These are phyloP conservation scores for Pilasporangium apinafurcum DNA, from an alignment of 352 stramenopile species.

Conservation along the genomic window DNA sequence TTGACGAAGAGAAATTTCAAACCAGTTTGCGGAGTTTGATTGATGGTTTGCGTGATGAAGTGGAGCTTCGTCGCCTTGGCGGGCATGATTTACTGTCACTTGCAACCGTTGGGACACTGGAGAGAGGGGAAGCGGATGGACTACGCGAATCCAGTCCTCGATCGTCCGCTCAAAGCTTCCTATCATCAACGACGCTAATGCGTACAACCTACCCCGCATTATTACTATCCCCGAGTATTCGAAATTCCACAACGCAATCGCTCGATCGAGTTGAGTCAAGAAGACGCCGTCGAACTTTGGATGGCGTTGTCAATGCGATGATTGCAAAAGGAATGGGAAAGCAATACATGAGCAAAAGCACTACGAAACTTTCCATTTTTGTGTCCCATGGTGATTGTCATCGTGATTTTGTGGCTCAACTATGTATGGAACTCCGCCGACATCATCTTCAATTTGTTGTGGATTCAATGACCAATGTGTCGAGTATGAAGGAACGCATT, in stretches of 20 bases:
- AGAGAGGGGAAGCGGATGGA: constrained; percentile 8
- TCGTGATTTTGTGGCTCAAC: constrained; percentile 48
- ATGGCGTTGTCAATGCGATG: constrained; percentile 57
- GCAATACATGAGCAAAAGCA: no score
- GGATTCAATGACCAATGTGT: constrained; percentile 65
- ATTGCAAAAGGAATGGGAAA: constrained; percentile 25
- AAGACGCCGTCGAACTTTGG: constrained; percentile 19
- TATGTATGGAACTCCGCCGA: constrained; percentile 44
- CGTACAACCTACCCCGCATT: no score
- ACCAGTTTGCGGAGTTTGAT: constrained; percentile 57
- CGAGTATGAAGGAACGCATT: constrained; percentile 70
- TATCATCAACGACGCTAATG: constrained; percentile 1
- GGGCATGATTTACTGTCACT: constrained; percentile 12
- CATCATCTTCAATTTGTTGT: constrained; percentile 45
- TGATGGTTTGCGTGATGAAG: constrained; percentile 67
- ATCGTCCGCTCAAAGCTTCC: constrained; percentile 6
- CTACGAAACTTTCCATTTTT: constrained; percentile 53
- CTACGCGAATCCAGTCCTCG: constrained; percentile 5
- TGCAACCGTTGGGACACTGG: constrained; percentile 10
- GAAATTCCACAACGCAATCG: constrained; percentile 2
- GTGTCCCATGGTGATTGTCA: constrained; percentile 75
- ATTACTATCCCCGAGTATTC: constrained; percentile 7
- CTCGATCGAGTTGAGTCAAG: no score
- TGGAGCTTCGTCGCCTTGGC: constrained; percentile 54
- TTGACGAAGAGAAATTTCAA: constrained; percentile 66